Evolutionary conservation across 169 alveolate species (phyloP).

Genomic region (Plasmodium cynomolgi): DNA sequence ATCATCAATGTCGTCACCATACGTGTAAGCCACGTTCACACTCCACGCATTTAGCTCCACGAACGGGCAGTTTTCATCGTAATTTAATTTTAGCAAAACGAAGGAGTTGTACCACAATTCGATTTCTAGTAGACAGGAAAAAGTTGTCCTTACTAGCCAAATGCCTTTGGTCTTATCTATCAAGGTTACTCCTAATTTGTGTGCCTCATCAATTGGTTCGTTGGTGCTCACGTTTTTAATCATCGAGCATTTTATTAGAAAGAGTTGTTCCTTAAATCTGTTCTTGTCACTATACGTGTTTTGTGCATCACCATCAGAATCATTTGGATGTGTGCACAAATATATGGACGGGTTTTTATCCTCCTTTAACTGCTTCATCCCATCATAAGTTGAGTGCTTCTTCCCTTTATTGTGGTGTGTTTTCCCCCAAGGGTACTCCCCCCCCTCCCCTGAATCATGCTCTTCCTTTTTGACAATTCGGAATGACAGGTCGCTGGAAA

Average conservation of each 20-base stretch:
- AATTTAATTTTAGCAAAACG: conserved; percentile 59
- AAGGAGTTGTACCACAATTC: conserved; percentile 71
- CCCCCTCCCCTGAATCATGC: background rate
- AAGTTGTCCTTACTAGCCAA: conserved; percentile 54
- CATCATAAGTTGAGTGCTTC: background rate
- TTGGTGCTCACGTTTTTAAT: conserved; percentile 20
- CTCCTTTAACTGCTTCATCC: background rate
- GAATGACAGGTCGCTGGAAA: background rate
- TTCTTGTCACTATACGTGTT: background rate
- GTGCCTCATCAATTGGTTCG: background rate
- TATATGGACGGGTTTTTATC: background rate
- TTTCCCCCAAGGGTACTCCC: background rate
- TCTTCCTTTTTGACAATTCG: background rate
- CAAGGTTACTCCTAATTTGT: background rate
- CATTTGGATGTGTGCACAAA: background rate
- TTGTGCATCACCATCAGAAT: background rate
- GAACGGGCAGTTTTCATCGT: conserved; percentile 13
- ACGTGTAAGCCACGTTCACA: conserved; percentile 63
- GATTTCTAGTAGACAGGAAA: conserved; percentile 39
- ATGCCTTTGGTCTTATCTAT: conserved; percentile 43
- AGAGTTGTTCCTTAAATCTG: conserved; percentile 26
- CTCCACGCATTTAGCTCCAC: conserved; percentile 58
- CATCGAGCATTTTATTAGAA: conserved; percentile 71
- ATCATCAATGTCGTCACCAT: conserved; percentile 75
- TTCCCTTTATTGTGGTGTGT: background rate